A percentile compares a stretch with the other conserved stretches of the same genome.
Conservation (phyloP, 768 basidiomycete species). For the Boletellus ananiceps region DNA sequence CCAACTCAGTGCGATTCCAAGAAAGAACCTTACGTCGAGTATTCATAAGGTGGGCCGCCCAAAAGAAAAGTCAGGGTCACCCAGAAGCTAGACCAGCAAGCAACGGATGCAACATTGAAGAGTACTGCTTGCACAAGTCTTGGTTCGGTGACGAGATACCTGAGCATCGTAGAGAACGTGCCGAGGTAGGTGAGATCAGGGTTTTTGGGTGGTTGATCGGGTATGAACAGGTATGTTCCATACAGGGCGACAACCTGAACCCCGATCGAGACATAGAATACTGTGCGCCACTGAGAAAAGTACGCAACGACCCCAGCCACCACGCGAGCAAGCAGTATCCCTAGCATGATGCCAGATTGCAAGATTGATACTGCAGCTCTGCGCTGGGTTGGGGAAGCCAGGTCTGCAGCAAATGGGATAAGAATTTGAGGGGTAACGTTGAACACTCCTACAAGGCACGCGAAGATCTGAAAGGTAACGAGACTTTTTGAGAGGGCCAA, state of each 20-base stretch:
- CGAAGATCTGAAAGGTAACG: conserved; percentile 31
- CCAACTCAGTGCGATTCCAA: not conserved
- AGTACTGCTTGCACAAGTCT: conserved; percentile 33
- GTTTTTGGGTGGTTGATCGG: conserved; percentile 39
- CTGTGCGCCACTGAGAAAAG: conserved; percentile 37
- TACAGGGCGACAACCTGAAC: conserved; percentile 25
- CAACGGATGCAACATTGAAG: conserved; percentile 20
- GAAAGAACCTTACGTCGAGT: conserved; percentile 24
- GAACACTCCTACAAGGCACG: conserved; percentile 36
- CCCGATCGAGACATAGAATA: conserved; percentile 39
- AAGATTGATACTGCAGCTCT: conserved; percentile 27
- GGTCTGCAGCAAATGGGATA: conserved; percentile 42
- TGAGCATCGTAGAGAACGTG: conserved; percentile 37
- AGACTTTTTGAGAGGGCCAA: conserved; percentile 33
- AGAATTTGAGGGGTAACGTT: conserved; percentile 37
- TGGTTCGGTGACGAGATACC: conserved; percentile 38
- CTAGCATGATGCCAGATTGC: conserved; percentile 24
- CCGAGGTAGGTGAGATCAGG: conserved; percentile 32
- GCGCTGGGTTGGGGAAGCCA: conserved; percentile 31
- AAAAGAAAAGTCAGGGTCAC: conserved; percentile 42
- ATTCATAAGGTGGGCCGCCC: conserved; percentile 34
- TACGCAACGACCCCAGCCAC: conserved; percentile 37
- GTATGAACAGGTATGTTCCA: conserved; percentile 32
- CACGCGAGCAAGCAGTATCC: conserved; percentile 28
- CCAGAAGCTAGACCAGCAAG: conserved; percentile 33